These are phyloP conservation scores for Senecio squalidus DNA, from an alignment of 140 eudicot genomes.

Conservation along the genomic window DNA sequence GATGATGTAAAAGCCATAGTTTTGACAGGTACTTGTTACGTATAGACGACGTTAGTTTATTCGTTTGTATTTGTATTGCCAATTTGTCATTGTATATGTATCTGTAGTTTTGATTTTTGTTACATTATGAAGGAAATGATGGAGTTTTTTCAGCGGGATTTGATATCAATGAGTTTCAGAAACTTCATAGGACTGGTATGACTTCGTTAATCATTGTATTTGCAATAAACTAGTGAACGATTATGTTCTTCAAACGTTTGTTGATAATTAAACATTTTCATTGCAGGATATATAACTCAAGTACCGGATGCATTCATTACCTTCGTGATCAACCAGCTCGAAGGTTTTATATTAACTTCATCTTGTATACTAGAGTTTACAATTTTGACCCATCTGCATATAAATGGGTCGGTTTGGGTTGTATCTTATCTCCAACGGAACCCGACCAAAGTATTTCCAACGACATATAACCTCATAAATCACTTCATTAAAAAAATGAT, in stretches of 20 bases:
- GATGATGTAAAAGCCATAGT: conserved; percentile 84
- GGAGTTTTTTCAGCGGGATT: conserved; percentile 88
- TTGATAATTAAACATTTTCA: conserved; percentile 8
- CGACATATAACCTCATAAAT: too few species aligned
- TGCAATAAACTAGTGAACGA: background rate
- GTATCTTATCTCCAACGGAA: too few species aligned
- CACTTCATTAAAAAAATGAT: too few species aligned
- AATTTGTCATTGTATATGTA: background rate
- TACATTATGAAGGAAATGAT: conserved; percentile 38
- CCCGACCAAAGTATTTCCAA: background rate
- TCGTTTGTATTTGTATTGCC: too few species aligned
- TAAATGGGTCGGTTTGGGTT: too few species aligned
- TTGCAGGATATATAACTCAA: conserved; percentile 61
- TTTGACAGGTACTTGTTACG: conserved; percentile 44
- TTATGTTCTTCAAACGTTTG: background rate
- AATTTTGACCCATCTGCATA: too few species aligned
- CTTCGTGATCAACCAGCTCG: conserved; percentile 56
- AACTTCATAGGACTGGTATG: conserved; percentile 75
- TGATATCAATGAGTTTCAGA: conserved; percentile 78
- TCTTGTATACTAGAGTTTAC: too few species aligned
- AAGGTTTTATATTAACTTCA: conserved; percentile 48
- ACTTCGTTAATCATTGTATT: background rate
- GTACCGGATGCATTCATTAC: conserved; percentile 76
- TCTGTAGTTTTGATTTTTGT: background rate
- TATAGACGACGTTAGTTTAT: background rate